Conservation (phyloP, 2,329 filamentous ascomycete genomes). For the Nannizzia gypsea region DNA sequence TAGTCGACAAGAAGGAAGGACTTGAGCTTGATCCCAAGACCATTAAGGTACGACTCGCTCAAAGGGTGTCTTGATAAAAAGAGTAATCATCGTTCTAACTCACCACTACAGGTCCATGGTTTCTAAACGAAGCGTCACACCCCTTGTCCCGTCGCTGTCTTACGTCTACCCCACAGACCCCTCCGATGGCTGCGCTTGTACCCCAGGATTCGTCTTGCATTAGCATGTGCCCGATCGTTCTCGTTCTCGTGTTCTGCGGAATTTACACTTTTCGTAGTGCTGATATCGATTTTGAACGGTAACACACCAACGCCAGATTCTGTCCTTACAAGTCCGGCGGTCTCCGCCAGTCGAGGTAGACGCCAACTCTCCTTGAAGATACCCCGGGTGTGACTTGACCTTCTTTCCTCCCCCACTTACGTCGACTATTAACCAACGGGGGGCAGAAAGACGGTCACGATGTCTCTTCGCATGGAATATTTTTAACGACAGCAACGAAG, state of each 20-base stretch:
- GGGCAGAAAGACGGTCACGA: background rate
- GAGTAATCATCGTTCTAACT: background rate
- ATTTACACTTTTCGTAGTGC: background rate
- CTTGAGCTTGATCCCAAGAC: constrained; percentile 90
- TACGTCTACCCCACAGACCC: constrained; percentile 13
- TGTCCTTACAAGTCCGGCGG: background rate
- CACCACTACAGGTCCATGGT: constrained; percentile 35
- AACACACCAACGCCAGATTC: background rate
- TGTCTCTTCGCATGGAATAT: background rate
- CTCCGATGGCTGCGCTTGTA: background rate
- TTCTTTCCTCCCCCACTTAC: background rate
- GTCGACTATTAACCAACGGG: background rate
- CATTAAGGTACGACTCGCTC: constrained; percentile 60
- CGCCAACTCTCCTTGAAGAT: background rate
- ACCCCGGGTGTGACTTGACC: background rate
- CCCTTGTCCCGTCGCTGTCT: constrained; percentile 33
- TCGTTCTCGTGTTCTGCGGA: background rate
- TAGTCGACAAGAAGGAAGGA: constrained; percentile 83
- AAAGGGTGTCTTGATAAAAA: background rate
- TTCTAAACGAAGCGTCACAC: constrained; percentile 37
- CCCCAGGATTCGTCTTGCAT: background rate
- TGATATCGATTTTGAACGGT: background rate
- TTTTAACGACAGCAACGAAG: background rate
- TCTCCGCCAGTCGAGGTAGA: background rate
- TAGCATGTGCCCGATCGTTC: background rate